These are phyloP conservation scores for Phytophthora cajani DNA, from an alignment of 352 stramenopile species.

Conservation along the genomic window DNA sequence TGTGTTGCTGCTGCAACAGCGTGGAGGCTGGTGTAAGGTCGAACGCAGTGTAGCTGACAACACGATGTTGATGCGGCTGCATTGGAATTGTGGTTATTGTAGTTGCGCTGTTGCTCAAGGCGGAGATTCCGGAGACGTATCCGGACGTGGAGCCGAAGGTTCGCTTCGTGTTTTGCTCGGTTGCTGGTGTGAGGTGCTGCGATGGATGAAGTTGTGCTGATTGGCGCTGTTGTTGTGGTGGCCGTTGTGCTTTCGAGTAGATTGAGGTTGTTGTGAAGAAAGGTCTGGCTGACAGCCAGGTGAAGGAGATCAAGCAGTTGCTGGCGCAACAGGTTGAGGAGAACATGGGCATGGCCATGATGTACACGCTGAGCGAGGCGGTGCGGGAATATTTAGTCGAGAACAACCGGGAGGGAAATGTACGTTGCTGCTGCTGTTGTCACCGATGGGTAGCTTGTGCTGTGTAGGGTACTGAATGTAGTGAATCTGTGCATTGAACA, in stretches of 20 bases:
- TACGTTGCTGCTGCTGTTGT: conserved; percentile 33
- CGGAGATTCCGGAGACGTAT: conserved; percentile 80
- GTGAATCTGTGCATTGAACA: conserved; percentile 26
- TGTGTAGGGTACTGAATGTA: conserved; percentile 10
- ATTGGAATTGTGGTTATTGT: neutral
- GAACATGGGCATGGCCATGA: conserved; percentile 89
- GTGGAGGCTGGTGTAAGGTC: neutral
- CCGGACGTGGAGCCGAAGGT: conserved; percentile 76
- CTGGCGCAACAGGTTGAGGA: conserved; percentile 72
- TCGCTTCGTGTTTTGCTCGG: conserved; percentile 2
- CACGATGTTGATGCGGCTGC: neutral
- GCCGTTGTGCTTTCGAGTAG: conserved; percentile 21
- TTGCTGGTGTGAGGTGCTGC: neutral
- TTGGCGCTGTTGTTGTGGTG: neutral
- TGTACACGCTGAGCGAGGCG: conserved; percentile 86
- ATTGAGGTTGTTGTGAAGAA: conserved; percentile 83
- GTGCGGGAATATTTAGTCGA: conserved; percentile 88
- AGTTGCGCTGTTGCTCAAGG: conserved; percentile 82
- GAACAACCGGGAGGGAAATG: conserved; percentile 88
- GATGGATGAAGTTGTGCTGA: neutral
- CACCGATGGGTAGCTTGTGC: neutral
- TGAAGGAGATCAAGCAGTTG: conserved; percentile 79
- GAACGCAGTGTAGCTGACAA: neutral
- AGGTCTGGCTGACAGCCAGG: conserved; percentile 76
- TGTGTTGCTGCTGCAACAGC: neutral